These are phyloP conservation scores for Aspergillus amoenus DNA, from an alignment of 2,329 filamentous ascomycete genomes.

Conservation along the genomic window DNA sequence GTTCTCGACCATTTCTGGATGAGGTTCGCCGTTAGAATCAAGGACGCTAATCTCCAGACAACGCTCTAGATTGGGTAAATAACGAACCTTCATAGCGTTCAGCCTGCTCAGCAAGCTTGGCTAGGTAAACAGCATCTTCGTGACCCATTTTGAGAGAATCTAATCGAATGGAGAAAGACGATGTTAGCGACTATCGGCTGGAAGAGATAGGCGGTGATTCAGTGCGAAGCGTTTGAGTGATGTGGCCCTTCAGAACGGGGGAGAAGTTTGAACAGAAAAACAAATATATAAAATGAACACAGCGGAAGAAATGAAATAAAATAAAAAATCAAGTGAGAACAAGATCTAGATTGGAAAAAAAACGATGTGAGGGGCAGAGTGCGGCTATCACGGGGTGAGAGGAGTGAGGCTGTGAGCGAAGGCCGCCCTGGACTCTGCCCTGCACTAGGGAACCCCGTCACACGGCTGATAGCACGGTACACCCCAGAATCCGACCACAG, in stretches of 20 bases:
- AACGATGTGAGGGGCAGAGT: constrained; percentile 18
- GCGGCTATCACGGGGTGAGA: constrained; percentile 19
- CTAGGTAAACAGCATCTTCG: constrained; percentile 98
- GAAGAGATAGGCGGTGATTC: neutral
- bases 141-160: constrained; percentile 79
- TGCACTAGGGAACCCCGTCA: constrained; percentile 9
- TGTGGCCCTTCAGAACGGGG: constrained; percentile 1
- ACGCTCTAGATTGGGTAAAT: constrained; percentile 17
- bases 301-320: neutral
- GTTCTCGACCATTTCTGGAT: constrained; percentile 96
- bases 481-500: neutral
- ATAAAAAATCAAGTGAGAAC: constrained; percentile 1
- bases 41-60: neutral
- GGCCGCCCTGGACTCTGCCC: constrained; percentile 10
- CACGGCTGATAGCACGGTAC: constrained; percentile 8
- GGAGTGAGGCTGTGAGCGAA: constrained; percentile 22
- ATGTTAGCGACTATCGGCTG: constrained; percentile 6
- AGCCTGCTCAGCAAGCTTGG: constrained; percentile 99
- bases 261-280: neutral
- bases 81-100: constrained; percentile 98
- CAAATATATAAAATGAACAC: neutral
- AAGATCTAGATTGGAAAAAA: constrained; percentile 2
- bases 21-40: constrained; percentile 20
- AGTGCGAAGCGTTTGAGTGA: neutral
- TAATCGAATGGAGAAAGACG: constrained; percentile 22